Conservation (phyloP, 257 asterid species). For the Thymus mandschuricus region DNA sequence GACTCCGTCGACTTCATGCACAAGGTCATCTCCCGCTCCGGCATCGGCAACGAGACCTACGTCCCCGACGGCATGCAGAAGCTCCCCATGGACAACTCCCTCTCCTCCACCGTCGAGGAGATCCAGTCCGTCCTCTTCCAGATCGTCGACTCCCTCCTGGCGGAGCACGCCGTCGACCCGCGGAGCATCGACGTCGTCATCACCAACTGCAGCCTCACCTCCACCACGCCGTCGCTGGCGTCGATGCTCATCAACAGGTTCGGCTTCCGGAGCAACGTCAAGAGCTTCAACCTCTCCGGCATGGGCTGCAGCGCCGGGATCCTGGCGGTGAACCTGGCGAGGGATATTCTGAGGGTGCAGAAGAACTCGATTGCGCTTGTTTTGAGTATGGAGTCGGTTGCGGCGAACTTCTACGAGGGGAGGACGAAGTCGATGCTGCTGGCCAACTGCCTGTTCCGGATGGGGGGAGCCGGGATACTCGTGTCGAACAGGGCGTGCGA, state of each 20-base stretch:
- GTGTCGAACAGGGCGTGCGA: conserved; percentile 33
- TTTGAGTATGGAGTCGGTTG: conserved; percentile 2
- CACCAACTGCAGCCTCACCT: conserved; percentile 24
- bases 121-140: background rate
- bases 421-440: conserved; percentile 25
- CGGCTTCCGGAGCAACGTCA: conserved; percentile 3
- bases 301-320: conserved; percentile 3
- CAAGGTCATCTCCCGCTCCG: background rate
- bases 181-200: conserved; percentile 8
- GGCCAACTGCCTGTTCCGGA: conserved; percentile 38
- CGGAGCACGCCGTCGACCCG: background rate
- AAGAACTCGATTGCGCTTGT: conserved; percentile 7
- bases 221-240: conserved; percentile 14
- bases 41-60: conserved; percentile 23
- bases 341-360: background rate
- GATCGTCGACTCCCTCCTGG: background rate
- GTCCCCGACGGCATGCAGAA: conserved; percentile 15
- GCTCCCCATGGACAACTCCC: conserved; percentile 17
- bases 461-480: conserved; percentile 40
- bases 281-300: conserved; percentile 21
- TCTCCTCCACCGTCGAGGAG: conserved; percentile 16
- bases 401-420: conserved; percentile 26
- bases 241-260: background rate
- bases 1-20: background rate
- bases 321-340: background rate